Percentiles rank a stretch among this genome's conserved stretches.
Evolutionary conservation across 169 alveolate species (phyloP).

Genomic region (Cryptosporidium ubiquitum): DNA sequence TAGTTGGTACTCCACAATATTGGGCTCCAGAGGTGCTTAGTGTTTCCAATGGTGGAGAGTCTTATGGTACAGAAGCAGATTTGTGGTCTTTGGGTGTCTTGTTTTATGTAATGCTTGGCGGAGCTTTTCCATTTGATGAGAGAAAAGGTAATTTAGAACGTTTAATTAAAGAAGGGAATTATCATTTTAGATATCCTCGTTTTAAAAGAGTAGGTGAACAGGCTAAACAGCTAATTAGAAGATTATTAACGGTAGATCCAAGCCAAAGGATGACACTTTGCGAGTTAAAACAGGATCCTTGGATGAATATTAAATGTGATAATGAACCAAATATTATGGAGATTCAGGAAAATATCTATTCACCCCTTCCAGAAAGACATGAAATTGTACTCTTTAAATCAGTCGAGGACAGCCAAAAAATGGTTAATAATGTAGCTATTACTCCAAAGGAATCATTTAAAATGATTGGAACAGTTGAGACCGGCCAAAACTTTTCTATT

Average conservation of each 20-base stretch:
- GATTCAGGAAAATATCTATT: neutral
- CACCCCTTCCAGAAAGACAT: constrained; percentile 1
- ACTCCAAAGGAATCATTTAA: neutral
- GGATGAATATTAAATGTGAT: constrained; percentile 19
- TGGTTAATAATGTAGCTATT: neutral
- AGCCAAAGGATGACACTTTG: constrained; percentile 27
- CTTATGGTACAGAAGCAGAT: constrained; percentile 76
- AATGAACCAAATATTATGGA: constrained; percentile 14
- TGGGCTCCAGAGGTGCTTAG: constrained; percentile 78
- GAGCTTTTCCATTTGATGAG: constrained; percentile 73
- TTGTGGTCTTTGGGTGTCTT: constrained; percentile 76
- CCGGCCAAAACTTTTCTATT: neutral
- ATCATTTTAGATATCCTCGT: constrained; percentile 75
- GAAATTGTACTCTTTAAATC: constrained; percentile 18
- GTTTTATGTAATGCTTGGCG: constrained; percentile 76
- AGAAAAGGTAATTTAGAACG: constrained; percentile 65
- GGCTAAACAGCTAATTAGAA: constrained; percentile 45
- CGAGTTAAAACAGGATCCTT: constrained; percentile 50
- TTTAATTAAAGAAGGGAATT: constrained; percentile 55
- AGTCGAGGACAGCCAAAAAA: neutral
- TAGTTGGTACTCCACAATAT: constrained; percentile 82
- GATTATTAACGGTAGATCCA: constrained; percentile 64
- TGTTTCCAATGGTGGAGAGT: constrained; percentile 48
- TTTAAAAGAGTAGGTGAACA: constrained; percentile 53
- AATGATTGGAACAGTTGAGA: neutral